Evolutionary conservation across 768 basidiomycete species (phyloP).

Genomic region (Mycena maculata): DNA sequence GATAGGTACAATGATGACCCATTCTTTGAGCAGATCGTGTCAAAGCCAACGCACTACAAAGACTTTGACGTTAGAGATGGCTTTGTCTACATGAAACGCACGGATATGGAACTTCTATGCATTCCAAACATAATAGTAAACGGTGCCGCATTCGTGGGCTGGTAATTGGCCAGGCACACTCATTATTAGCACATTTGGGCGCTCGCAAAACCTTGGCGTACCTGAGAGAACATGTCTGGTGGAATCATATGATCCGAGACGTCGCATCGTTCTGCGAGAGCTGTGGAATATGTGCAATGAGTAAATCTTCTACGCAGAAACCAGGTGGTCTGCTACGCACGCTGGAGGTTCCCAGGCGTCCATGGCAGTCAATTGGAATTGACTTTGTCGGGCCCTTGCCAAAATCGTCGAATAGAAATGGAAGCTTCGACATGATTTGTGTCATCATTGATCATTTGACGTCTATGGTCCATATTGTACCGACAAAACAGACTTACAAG

Average conservation of each 20-base stretch:
- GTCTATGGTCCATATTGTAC: constrained; percentile 28
- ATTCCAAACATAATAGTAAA: constrained; percentile 36
- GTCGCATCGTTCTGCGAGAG: background rate
- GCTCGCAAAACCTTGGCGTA: constrained; percentile 40
- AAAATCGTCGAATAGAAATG: background rate
- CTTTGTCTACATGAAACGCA: constrained; percentile 27
- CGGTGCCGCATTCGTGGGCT: constrained; percentile 30
- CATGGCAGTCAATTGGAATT: background rate
- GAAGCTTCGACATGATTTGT: constrained; percentile 28
- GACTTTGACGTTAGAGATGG: constrained; percentile 41
- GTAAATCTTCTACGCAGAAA: background rate
- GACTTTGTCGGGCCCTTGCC: constrained; percentile 9
- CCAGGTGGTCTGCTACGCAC: background rate
- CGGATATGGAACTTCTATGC: constrained; percentile 15
- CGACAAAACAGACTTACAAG: constrained; percentile 11
- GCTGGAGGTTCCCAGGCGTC: background rate
- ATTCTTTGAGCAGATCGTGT: constrained; percentile 42
- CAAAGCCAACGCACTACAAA: constrained; percentile 33
- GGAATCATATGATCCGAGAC: background rate
- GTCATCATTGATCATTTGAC: constrained; percentile 34
- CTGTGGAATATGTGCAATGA: background rate
- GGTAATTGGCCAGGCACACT: constrained; percentile 48
- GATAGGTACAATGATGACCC: constrained; percentile 39
- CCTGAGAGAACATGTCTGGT: constrained; percentile 3
- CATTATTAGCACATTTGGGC: constrained; percentile 48